These are phyloP conservation scores for Auriscalpium microsporum DNA, from an alignment of 768 basidiomycete genomes.

Conservation along the genomic window DNA sequence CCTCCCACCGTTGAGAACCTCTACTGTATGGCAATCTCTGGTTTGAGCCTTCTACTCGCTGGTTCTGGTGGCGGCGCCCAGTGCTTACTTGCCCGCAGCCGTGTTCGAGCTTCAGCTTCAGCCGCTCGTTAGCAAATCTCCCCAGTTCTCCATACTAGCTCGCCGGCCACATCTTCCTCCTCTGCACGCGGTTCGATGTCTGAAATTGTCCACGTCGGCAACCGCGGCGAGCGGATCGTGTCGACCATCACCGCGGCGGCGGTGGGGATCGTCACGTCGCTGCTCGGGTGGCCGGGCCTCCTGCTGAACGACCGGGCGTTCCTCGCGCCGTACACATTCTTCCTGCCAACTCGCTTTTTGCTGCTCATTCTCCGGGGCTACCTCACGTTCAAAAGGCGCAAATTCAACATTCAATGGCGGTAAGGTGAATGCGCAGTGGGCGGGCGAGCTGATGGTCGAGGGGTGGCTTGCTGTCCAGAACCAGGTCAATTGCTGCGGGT, in stretches of 20 bases:
- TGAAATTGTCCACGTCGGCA: conserved; percentile 60
- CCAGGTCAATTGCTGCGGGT: conserved; percentile 68
- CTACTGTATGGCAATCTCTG: too few relatives aligned
- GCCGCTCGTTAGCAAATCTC: too few relatives aligned
- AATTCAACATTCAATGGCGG: conserved; percentile 79
- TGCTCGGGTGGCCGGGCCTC: conserved; percentile 73
- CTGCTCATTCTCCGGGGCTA: conserved; percentile 71
- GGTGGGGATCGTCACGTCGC: conserved; percentile 52
- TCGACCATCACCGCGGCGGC: too few relatives aligned
- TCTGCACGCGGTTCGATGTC: conserved; percentile 73
- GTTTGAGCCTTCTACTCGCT: too few relatives aligned
- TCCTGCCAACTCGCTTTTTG: conserved; percentile 66
- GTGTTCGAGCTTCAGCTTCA: too few relatives aligned
- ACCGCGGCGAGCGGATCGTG: conserved; percentile 55
- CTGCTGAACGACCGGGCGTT: conserved; percentile 65
- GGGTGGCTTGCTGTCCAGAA: conserved; percentile 68
- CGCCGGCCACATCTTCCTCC: conserved; percentile 51
- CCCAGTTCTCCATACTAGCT: conserved; percentile 56
- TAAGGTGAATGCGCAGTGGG: conserved; percentile 75
- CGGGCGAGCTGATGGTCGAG: conserved; percentile 43
- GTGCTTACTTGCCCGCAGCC: too few relatives aligned
- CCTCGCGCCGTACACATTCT: conserved; percentile 60
- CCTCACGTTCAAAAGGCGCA: conserved; percentile 61
- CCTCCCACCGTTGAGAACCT: too few relatives aligned
- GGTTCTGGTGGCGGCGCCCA: too few relatives aligned